These are phyloP conservation scores for Glycine soja DNA, from an alignment of 306 rosid species.

Conservation along the genomic window DNA sequence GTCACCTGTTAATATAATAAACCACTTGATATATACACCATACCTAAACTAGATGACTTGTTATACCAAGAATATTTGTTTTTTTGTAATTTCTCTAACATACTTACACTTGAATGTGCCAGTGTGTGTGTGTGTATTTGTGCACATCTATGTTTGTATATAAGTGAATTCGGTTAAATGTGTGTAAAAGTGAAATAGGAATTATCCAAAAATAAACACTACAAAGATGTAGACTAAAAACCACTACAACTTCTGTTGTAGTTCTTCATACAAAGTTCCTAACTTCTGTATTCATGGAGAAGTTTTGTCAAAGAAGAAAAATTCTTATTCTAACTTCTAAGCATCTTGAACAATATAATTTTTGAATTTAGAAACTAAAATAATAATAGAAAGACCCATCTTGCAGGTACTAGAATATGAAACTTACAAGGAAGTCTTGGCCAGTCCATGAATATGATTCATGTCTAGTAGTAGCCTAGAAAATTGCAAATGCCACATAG, in stretches of 20 bases:
- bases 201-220: slow-evolving; percentile 6
- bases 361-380: slow-evolving; percentile 41
- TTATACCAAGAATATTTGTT: neutral
- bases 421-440: slow-evolving; percentile 95
- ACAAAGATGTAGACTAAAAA: slow-evolving; percentile 20
- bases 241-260: slow-evolving; percentile 29
- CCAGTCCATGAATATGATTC: slow-evolving; percentile 90
- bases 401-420: slow-evolving; percentile 26
- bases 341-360: slow-evolving; percentile 13
- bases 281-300: slow-evolving; percentile 12
- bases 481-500: slow-evolving; percentile 73
- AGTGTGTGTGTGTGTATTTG: neutral
- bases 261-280: slow-evolving; percentile 32
- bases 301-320: slow-evolving; percentile 20
- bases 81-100: slow-evolving; percentile 20
- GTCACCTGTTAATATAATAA: neutral
- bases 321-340: neutral
- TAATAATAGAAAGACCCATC: slow-evolving; percentile 38
- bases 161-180: slow-evolving; percentile 14
- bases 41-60: slow-evolving; percentile 7
- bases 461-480: slow-evolving; percentile 77
- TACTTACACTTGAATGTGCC: neutral
- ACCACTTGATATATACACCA: slow-evolving; percentile 14
- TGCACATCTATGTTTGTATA: neutral
- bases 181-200: slow-evolving; percentile 26